Percentiles rank a stretch among this genome's conserved stretches.
Evolutionary conservation across 2,329 filamentous ascomycete species (phyloP).

Genomic region (Fusarium torulosum): DNA sequence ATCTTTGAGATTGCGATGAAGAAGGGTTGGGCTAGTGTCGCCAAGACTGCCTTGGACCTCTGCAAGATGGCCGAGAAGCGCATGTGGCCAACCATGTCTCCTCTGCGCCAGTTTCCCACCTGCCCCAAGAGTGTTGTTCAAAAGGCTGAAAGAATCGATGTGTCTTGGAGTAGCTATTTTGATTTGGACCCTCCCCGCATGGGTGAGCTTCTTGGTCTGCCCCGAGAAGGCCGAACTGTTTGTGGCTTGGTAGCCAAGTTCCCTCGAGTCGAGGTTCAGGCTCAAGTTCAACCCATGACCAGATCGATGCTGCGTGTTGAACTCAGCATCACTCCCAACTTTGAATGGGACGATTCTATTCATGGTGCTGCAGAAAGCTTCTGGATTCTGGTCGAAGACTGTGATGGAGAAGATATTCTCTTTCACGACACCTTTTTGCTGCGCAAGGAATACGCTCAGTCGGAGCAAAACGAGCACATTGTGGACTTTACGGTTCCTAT

Average conservation of each 20-base stretch:
- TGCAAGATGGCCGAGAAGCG: slow-evolving; percentile 99
- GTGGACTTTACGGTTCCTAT: slow-evolving; percentile 98
- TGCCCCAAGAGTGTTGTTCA: slow-evolving; percentile 88
- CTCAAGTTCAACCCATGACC: slow-evolving; percentile 94
- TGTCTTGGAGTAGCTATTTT: slow-evolving; percentile 93
- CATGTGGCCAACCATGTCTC: slow-evolving; percentile 99
- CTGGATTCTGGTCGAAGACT: slow-evolving; percentile 98
- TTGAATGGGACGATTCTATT: slow-evolving; percentile 91
- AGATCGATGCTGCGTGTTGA: slow-evolving; percentile 92
- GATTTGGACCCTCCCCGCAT: slow-evolving; percentile 96
- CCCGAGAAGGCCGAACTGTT: slow-evolving; percentile 86
- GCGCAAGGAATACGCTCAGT: slow-evolving; percentile 86
- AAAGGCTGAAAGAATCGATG: slow-evolving; percentile 94
- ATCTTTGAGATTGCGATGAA: slow-evolving; percentile 98
- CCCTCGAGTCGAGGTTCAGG: slow-evolving; percentile 90
- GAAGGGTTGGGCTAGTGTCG: slow-evolving; percentile 94
- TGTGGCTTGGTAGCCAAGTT: slow-evolving; percentile 92
- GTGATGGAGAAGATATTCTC: slow-evolving; percentile 94
- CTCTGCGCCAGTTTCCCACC: slow-evolving; percentile 86
- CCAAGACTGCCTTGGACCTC: slow-evolving; percentile 90
- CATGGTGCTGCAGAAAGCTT: slow-evolving; percentile 93
- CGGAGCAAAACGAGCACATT: slow-evolving; percentile 91
- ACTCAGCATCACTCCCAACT: slow-evolving; percentile 91
- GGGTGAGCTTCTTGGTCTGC: slow-evolving; percentile 92
- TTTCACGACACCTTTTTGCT: slow-evolving; percentile 96